A percentile compares a stretch with the other conserved stretches of the same genome.
Evolutionary conservation across 306 rosid genomes (phyloP).

Genomic region (barrel medic (Medicago truncatula)): DNA sequence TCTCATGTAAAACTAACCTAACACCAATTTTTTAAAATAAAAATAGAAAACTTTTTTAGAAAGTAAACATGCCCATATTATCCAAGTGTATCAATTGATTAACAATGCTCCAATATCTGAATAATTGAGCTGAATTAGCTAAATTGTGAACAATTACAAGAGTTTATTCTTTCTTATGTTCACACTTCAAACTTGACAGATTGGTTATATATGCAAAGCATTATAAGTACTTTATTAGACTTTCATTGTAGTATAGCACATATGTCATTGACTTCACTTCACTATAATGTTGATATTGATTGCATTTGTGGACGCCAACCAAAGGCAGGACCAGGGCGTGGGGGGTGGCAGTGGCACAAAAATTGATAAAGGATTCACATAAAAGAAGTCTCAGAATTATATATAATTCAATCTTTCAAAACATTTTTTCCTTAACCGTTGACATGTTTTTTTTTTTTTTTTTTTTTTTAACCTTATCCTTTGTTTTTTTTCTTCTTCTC

Average conservation of each 20-base stretch:
- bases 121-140: not conserved
- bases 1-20: no score
- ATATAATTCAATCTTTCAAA: constrained; percentile 57
- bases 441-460: constrained; percentile 66
- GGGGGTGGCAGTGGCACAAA: constrained; percentile 56
- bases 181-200: not conserved
- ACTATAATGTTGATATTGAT: constrained; percentile 33
- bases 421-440: constrained; percentile 68
- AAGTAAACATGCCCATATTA: no score
- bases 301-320: constrained; percentile 42
- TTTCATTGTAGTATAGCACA: not conserved
- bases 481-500: constrained; percentile 48
- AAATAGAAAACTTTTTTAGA: no score
- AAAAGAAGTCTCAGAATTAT: constrained; percentile 57
- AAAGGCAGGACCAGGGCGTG: constrained; percentile 46
- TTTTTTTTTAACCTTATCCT: constrained; percentile 20
- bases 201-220: not conserved
- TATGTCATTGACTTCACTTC: not conserved
- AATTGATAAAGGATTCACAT: constrained; percentile 74
- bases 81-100: not conserved
- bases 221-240: not conserved
- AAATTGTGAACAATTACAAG: not conserved
- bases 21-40: no score
- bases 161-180: not conserved
- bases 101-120: not conserved